phyloP scores from a whole-genome alignment of 257 asterid species.

The Thymus mandschuricus region DNA sequence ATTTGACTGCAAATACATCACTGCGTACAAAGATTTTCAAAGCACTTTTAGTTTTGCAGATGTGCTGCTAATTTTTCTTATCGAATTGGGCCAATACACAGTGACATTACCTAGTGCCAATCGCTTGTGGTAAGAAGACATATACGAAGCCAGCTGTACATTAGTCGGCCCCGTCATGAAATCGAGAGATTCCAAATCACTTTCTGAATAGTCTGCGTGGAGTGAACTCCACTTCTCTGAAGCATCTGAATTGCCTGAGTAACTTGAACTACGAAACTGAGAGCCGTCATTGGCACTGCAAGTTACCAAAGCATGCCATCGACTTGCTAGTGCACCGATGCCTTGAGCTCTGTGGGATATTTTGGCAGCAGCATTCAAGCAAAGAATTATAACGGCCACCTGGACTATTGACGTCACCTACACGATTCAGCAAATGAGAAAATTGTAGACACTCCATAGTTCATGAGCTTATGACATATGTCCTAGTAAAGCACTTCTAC shows the following conservation, averaged over 20 bases:
- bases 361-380: slow-evolving; percentile 79
- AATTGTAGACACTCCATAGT: neutral
- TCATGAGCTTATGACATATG: neutral
- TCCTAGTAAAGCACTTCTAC: neutral
- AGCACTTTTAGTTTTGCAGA: neutral
- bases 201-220: slow-evolving; percentile 52
- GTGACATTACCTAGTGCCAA: slow-evolving; percentile 69
- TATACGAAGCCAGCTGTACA: slow-evolving; percentile 60
- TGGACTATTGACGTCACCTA: slow-evolving; percentile 75
- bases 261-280: slow-evolving; percentile 47
- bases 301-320: slow-evolving; percentile 77
- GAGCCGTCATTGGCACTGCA: slow-evolving; percentile 54
- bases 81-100: neutral
- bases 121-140: slow-evolving; percentile 82
- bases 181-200: slow-evolving; percentile 76
- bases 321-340: slow-evolving; percentile 64
- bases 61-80: neutral
- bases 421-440: slow-evolving; percentile 13
- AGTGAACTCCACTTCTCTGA: slow-evolving; percentile 32
- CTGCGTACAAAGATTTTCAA: slow-evolving; percentile 41
- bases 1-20: slow-evolving; percentile 81
- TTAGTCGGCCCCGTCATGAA: slow-evolving; percentile 50
- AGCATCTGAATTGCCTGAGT: slow-evolving; percentile 41
- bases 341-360: slow-evolving; percentile 86
- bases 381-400: slow-evolving; percentile 65